Evolutionary conservation across 441 rosid genomes (phyloP), one percentile per base, ranked within the genome.

Genomic region (Breynia disticha): DNA sequence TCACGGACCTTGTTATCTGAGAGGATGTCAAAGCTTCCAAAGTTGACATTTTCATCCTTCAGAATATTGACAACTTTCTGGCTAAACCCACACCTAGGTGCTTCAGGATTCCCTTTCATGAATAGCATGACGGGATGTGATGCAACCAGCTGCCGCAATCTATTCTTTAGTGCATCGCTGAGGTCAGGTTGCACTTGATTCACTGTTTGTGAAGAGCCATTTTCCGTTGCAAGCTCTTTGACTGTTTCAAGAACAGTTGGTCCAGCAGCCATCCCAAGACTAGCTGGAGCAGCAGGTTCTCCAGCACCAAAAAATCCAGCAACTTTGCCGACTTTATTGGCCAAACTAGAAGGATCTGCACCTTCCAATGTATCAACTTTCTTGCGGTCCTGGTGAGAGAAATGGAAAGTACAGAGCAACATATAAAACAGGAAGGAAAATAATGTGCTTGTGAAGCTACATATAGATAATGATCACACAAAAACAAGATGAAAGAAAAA

Each of bases 261-360:
- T 18, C 88, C 98, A 46, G 97, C 95, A 69, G 95, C 97, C 80
- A 93, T 67, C 20, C 93, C 97, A 50, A 88, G 84, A 75, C 98
- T 93, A 50, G 98, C 93, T 53, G 97, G 98, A 66, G 94, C 87
- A 14, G 98, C 96, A 72, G 98, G 79, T 60, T 78, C 89, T 22
- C 73, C 74, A 51, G 83, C 68, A 20, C 76, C 78, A 53, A 71
- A 74, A 13, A 77, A 74, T 19, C 93, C 93, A 4, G 86, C 80
- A 52, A 86, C 68, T 76, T 77, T 84, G 42, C 91, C 80, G 46
- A 93, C 88, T 71, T 86, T 93, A 70, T 84, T 88, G 16, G 97
- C 97, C 75, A 93, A 79, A 67, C 86, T 73, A 38, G 98, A 84
- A 18, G 98, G 97, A 67, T 88, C 89, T 55, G 97, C 95, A 39